Base-by-base conservation (phyloP, 768 basidiomycete species). In the Lyophyllum shimeji region DNA sequence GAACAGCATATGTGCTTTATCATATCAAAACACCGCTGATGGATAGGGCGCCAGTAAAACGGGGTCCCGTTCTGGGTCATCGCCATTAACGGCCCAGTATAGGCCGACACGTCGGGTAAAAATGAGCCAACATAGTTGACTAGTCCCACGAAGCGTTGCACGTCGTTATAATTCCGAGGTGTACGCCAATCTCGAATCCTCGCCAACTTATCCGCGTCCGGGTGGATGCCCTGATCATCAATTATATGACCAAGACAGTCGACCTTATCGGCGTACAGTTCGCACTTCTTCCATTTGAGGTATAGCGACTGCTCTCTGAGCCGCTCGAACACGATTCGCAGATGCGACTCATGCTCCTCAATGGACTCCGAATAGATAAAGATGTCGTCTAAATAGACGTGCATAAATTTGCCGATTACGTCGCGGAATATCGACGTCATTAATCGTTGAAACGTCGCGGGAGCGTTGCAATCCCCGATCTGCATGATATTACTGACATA, bases 311-410 rank as follows among this genome's bases (percentile, higher is more conserved):
- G 2, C n/a, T 18, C 18, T 2, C 23, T 7, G 11, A 55, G 34
- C 7, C 21, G 13, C 24, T 50, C 49, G 33, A 50, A 50, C 13
- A 42, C 50, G 12, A 51, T n/a, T 17, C 39, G 20, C 3, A 51
- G 21, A 23, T 42, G 39, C n/a, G 21, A 3, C 23, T 52, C 43
- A 31, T 52, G 51, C 21, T 52, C 40, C 17, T 52, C 40, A 13
- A 52, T 52, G 67, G 12, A n/a, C 20, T 55, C 42, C 18, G 47
- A 55, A 39, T 23, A 55, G 1, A 55, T 49, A 24, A 79, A 73
- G 1, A 80, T 70, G 58, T 81, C 74, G 54, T 81, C 77, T 0
- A 81, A 60, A 53, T 79, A 81, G 2, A 75, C 68, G 44, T 80
- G 71, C 7, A 80, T 29, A 53, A 74, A 78, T 11, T 44, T 24